Conservation (phyloP, 2,329 filamentous ascomycete species). For the Allantophomopsis lycopodina region DNA sequence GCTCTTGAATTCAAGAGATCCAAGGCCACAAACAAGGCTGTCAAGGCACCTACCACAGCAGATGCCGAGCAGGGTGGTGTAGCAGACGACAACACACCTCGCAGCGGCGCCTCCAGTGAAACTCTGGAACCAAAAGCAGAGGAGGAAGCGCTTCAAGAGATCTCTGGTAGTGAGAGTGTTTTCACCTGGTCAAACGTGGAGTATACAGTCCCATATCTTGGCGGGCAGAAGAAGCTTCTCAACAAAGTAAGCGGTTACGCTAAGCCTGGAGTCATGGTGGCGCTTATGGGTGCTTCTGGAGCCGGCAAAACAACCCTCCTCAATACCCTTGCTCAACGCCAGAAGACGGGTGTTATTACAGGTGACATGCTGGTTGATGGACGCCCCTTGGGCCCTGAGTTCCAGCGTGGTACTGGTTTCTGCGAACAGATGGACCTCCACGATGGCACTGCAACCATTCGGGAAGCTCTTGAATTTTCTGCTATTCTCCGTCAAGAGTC, state of each 20-base stretch:
- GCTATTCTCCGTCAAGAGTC: conserved; percentile 48
- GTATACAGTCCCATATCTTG: conserved; percentile 59
- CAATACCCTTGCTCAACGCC: conserved; percentile 61
- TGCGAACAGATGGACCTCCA: conserved; percentile 63
- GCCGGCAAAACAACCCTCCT: conserved; percentile 77
- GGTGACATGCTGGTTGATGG: conserved; percentile 65
- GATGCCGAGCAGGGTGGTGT: conserved; percentile 38
- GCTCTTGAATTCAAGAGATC: conserved; percentile 60
- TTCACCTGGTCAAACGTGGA: conserved; percentile 62
- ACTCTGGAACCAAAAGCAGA: conserved; percentile 10
- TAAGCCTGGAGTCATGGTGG: conserved; percentile 68
- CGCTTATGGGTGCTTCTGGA: conserved; percentile 68
- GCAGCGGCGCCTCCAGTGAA: conserved; percentile 16
- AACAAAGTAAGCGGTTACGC: conserved; percentile 64
- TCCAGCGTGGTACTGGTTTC: conserved; percentile 58
- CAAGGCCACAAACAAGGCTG: conserved; percentile 40
- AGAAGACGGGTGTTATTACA: conserved; percentile 43
- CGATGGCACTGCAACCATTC: conserved; percentile 50
- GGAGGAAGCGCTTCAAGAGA: conserved; percentile 26
- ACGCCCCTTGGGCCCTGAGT: conserved; percentile 41
- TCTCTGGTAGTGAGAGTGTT: conserved; percentile 44
- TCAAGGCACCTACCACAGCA: conserved; percentile 25
- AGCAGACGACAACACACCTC: conserved; percentile 7
- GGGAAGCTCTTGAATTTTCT: conserved; percentile 57
- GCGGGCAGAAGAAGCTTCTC: conserved; percentile 44